These are phyloP conservation scores for Isatis tinctoria DNA, from an alignment of 345 rosid genomes.

Conservation along the genomic window DNA sequence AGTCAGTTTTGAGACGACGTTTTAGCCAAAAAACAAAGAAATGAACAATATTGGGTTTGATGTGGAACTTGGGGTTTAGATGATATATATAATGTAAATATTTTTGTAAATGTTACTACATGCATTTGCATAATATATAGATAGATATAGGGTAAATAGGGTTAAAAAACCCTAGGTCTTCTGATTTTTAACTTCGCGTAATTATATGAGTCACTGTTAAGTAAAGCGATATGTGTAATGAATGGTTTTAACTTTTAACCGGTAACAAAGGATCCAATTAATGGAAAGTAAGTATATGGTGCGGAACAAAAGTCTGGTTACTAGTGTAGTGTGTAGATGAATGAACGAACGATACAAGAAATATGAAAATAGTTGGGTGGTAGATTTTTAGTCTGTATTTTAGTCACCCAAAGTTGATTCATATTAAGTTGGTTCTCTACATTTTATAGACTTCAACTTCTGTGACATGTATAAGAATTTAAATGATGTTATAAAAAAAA, in stretches of 20 bases:
- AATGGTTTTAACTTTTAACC: not conserved
- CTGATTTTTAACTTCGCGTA: not conserved
- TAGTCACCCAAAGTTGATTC: too few relatives aligned
- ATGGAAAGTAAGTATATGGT: not conserved
- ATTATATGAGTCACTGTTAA: constrained; percentile 2
- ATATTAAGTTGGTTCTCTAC: not conserved
- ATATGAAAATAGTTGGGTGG: not conserved
- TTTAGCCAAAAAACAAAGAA: constrained; percentile 11
- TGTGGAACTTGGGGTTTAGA: not conserved
- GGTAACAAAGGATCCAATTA: not conserved
- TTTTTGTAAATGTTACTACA: not conserved
- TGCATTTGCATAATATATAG: not conserved
- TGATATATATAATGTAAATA: not conserved
- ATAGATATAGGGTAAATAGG: not conserved
- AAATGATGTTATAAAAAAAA: not conserved
- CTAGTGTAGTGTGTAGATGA: not conserved
- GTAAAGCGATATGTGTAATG: not conserved
- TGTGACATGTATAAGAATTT: not conserved
- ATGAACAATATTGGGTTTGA: not conserved
- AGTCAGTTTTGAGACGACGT: not conserved
- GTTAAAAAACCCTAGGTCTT: constrained; percentile 6
- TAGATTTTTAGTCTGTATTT: too few relatives aligned
- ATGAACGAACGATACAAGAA: not conserved
- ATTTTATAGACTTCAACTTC: not conserved
- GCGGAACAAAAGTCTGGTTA: not conserved